These are phyloP conservation scores for Leccinum barrowsii DNA, from an alignment of 768 basidiomycete genomes.

Conservation along the genomic window DNA sequence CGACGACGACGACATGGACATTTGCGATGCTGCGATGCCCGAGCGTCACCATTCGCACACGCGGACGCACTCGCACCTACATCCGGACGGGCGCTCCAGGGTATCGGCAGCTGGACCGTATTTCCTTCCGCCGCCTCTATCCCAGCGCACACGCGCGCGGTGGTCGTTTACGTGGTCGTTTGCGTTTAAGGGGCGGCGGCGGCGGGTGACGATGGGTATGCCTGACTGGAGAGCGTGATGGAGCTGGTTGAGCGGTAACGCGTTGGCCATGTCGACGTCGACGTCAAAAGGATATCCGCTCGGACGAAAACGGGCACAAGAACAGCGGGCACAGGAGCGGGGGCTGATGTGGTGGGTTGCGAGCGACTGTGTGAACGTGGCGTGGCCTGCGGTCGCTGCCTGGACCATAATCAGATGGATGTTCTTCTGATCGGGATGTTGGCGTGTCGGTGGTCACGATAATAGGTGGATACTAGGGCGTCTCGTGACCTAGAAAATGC, in stretches of 20 bases:
- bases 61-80: not conserved
- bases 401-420: slow-evolving; percentile 30
- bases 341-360: slow-evolving; percentile 35
- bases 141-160: slow-evolving; percentile 21
- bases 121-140: slow-evolving; percentile 39
- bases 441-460: not conserved
- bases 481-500: too few relatives aligned
- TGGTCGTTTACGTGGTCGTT: slow-evolving; percentile 50
- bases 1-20: slow-evolving; percentile 6
- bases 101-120: slow-evolving; percentile 14
- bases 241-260: slow-evolving; percentile 3
- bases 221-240: slow-evolving; percentile 33
- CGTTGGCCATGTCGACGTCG: not conserved
- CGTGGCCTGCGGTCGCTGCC: slow-evolving; percentile 22
- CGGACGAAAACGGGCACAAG: slow-evolving; percentile 16
- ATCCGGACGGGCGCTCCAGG: not conserved
- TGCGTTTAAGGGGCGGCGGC: slow-evolving; percentile 48
- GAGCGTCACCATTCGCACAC: not conserved
- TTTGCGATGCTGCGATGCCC: not conserved
- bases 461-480: too few relatives aligned
- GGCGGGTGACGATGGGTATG: slow-evolving; percentile 47
- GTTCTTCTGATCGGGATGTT: slow-evolving; percentile 19
- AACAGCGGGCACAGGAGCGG: slow-evolving; percentile 12
- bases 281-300: not conserved
- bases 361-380: slow-evolving; percentile 37